Evolutionary conservation across 176 grass and related monocot species (phyloP), one percentile per base, ranked within the genome.

Genomic region (Neostapfia colusana): DNA sequence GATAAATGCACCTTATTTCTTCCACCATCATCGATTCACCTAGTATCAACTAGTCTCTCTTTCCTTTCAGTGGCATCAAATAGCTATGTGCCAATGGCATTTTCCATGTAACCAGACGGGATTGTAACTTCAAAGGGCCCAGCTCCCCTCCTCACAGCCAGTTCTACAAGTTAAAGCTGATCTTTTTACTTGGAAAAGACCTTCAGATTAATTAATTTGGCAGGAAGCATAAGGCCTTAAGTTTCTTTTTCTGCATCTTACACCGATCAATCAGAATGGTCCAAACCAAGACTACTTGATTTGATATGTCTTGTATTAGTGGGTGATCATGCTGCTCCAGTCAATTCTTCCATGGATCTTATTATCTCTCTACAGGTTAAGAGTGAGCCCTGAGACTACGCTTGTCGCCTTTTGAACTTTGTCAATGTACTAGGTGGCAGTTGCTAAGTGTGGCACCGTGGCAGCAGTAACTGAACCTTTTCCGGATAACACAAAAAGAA

Each of bases 311-410:
- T 57, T 57, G 61, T 75, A 82, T 45, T 25, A 66, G 56, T 21
- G 20, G 51, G 51, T 76, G 69, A 58, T 56, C 39, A 69, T 78
- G 41, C 64, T 84, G 63, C 70, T 88, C 55, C 64, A 75, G 49
- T 37, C 56, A 84, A 83, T 46, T 56, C 46, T 65, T 79, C 45
- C 37, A 83, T 37, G 17, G 7, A 75, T 63, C 63, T 57, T 39
- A 66, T 64, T 79, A 69, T 79, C 78, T 45, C 80, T 80, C 81
- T 68, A 83, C 23, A 80, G 31, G 46, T 79, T 84, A 88, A 74
- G 34, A 56, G 66, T 56, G 81, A 54, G 15, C 58, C 46, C 79
- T 71, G 36, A 65, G 38, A 46, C 75, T 79, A 84, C 15, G 9
- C 46, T 80, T 79, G 70, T 70, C 44, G 21, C 70, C 35, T 53